Evolutionary conservation across 192 early-diverging fungal species (phyloP), one percentile per base, ranked within the genome.

Genomic region (Coemansia guatemalensis): DNA sequence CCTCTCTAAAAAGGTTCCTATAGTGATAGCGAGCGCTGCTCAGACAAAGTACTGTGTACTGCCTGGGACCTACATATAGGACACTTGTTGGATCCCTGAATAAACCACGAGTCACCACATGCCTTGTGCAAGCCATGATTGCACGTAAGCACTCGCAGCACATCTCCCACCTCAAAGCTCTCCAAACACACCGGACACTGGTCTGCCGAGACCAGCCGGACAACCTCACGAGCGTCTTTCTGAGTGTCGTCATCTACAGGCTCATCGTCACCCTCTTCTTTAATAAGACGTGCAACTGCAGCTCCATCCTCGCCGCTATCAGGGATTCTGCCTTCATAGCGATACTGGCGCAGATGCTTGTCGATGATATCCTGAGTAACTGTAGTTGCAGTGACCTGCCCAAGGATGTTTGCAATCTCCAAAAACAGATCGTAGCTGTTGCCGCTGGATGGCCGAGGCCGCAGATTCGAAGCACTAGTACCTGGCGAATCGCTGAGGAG

Each of bases 41-140:
- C 48, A 24, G 3, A 9, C 9, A 14, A 44, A 8, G 5, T 25
- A n/a, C 53, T 39, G 24, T 48, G 68, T 26, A 80, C 68, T 2
- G 77, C 77, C 44, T 74, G 61, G 5, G 64, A 24, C 32, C 77
- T 58, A 68, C 77, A 80, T 18, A 80, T 67, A 1, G 77, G 77
- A 23, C 77, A 80, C 44, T 64, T 74, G 52, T 80, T 80, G 2
- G 77, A 58, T 17, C 77, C 77, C 65, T 71, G 65, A 8, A 71
- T 80, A 56, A 80, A 74, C 77, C 77, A 80, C 30, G 68, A 48
- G 48, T 80, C 77, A 21, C 77, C 77, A 51, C 77, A 80, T 52
- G 27, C 27, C 53, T 66, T 14, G 51, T 80, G 77, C 62, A 80
- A 47, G 1, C 54, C 77, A 48, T 80, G 77, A 32, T 57, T 64